Percentiles rank a stretch among this genome's conserved stretches.
These are phyloP conservation scores for Holtermanniella nyarrowii DNA, from an alignment of 768 basidiomycete species.

Conservation along the genomic window DNA sequence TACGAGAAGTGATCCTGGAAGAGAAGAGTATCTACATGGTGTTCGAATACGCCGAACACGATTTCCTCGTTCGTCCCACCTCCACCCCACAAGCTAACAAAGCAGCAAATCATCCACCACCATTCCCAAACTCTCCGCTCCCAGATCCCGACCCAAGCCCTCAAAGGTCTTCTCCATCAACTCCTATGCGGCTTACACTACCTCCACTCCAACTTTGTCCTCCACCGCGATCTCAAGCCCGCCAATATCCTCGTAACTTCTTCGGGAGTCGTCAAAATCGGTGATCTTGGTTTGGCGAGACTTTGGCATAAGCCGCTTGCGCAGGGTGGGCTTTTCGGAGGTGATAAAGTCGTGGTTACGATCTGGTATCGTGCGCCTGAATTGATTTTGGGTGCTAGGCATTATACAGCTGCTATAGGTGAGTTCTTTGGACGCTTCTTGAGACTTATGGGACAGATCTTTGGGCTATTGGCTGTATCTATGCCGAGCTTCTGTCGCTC, in stretches of 20 bases:
- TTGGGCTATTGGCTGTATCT: conserved; percentile 97
- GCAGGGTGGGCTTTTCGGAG: conserved; percentile 60
- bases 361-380: conserved; percentile 99
- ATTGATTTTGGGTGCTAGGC: conserved; percentile 87
- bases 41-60: conserved; percentile 97
- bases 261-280: conserved; percentile 84
- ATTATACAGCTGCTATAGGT: conserved; percentile 86
- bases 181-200: conserved; percentile 88
- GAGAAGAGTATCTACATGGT: conserved; percentile 99
- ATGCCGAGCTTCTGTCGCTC: conserved; percentile 86
- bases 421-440: conserved; percentile 4
- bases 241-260: conserved; percentile 96
- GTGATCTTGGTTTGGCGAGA: conserved; percentile 91
- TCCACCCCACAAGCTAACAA: background rate
- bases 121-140: conserved; percentile 81
- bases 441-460: conserved; percentile 48
- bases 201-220: conserved; percentile 85
- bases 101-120: conserved; percentile 95
- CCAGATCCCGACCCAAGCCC: conserved; percentile 61
- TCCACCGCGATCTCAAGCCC: conserved; percentile 96
- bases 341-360: conserved; percentile 97
- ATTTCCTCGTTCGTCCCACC: conserved; percentile 60
- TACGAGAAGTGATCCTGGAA: conserved; percentile 90
- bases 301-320: conserved; percentile 85
- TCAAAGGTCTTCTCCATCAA: conserved; percentile 90